Evolutionary conservation across 192 early-diverging fungal species (phyloP), one percentile per base, ranked within the genome.

Genomic region (Rhizoclosmatium globosum): DNA sequence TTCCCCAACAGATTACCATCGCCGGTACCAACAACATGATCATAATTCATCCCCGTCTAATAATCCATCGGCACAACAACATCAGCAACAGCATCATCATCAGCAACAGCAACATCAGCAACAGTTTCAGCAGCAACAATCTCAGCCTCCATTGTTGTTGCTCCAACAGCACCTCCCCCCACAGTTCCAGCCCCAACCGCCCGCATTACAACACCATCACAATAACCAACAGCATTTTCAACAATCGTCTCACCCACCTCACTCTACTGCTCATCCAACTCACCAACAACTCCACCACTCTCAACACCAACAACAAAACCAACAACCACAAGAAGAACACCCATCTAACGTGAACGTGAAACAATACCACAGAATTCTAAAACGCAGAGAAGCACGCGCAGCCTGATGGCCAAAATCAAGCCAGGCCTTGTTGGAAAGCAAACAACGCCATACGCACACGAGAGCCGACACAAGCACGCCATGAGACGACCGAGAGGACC

Each of bases 341-440:
- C 96, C 3, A 86, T 98, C 45, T 98, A n/a, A 96, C 83, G 98
- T 99, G 45, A 99, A 99, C 83, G 95, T 97, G 42, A 98, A 98
- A 85, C 98, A 99, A 83, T 99, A 97, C 83, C 95, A 98, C 79
- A 92, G 98, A 38, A 99, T 99, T 81, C 83, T 99, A 56, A 96
- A 95, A 82, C 91, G 98, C 41, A 85, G 98, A 67, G 95, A 96
- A 67, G 96, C 97, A 23, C 86, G 97, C 38, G 74, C 74, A 6
- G 62, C 62, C 64, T 76, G 2, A 53, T 64, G 57, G 74, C 74
- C 13, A 65, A 53, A 67, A 62, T 66, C 64, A 76, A 66, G 21
- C 62, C 64, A 21, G 7, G 21, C 21, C 46, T 56, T 2, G 48
- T 4, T 4, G 50, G 47, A 31, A 68, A 68, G 43, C 44, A 17